Evolutionary conservation across 805 yeast species (phyloP).

Genomic region (Metschnikowia santaceciliae): DNA sequence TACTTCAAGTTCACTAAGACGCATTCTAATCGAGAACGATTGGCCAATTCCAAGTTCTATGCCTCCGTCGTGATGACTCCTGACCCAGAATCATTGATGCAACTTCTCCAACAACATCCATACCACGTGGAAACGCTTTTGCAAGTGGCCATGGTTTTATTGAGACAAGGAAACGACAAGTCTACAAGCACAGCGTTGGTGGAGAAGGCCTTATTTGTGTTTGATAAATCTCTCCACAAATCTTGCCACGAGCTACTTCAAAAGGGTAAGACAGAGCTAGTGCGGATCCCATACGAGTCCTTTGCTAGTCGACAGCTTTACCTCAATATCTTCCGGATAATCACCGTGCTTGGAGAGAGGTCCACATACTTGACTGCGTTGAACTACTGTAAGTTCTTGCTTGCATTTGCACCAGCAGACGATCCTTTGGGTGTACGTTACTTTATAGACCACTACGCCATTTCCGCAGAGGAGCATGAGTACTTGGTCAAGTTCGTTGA

Average conservation of each 20-base stretch:
- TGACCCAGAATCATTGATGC: slow-evolving; percentile 69
- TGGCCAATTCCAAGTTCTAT: slow-evolving; percentile 50
- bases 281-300: slow-evolving; percentile 71
- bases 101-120: slow-evolving; percentile 55
- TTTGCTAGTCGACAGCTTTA: slow-evolving; percentile 77
- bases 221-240: slow-evolving; percentile 67
- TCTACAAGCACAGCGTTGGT: slow-evolving; percentile 68
- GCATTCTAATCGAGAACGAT: slow-evolving; percentile 26
- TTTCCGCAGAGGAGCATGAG: slow-evolving; percentile 59
- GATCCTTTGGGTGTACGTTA: slow-evolving; percentile 85
- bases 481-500: slow-evolving; percentile 56
- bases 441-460: slow-evolving; percentile 75
- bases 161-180: slow-evolving; percentile 70
- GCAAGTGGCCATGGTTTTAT: slow-evolving; percentile 69
- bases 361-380: slow-evolving; percentile 78
- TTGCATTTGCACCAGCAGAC: slow-evolving; percentile 67
- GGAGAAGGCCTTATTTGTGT: slow-evolving; percentile 74
- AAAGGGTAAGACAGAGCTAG: slow-evolving; percentile 51
- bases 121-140: slow-evolving; percentile 76
- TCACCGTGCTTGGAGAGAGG: slow-evolving; percentile 65
- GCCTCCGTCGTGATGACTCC: slow-evolving; percentile 68
- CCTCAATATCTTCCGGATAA: slow-evolving; percentile 67
- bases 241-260: slow-evolving; percentile 44
- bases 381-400: slow-evolving; percentile 64
- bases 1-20: slow-evolving; percentile 55